phyloP scores from a whole-genome alignment of 305 asterid genomes.

The Vinca major region DNA sequence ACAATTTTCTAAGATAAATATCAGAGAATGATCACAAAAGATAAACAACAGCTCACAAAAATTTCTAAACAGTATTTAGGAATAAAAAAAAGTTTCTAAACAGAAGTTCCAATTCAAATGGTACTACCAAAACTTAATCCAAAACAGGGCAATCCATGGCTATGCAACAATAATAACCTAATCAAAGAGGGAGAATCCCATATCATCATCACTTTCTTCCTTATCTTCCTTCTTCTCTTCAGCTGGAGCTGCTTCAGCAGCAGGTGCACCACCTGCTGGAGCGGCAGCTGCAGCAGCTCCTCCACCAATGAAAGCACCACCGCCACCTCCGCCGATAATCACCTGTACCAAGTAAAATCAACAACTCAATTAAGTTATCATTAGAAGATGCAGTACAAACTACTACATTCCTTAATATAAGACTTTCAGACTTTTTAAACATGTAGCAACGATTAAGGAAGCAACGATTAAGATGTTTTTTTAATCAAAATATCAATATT shows the following conservation, averaged over 20 bases:
- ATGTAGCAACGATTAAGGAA: too few relatives aligned
- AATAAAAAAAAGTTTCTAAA: background rate
- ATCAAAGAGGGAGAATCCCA: slow-evolving; percentile 63
- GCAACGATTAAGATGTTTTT: too few relatives aligned
- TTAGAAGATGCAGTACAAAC: background rate
- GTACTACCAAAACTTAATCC: background rate
- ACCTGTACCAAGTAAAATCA: slow-evolving; percentile 33
- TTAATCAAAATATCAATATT: too few relatives aligned
- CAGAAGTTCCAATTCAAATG: background rate
- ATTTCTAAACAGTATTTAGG: background rate
- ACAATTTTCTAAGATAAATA: too few relatives aligned
- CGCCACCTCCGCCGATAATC: slow-evolving; percentile 58
- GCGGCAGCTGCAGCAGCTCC: slow-evolving; percentile 46
- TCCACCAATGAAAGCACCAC: slow-evolving; percentile 44
- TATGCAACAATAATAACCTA: slow-evolving; percentile 7
- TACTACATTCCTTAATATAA: too few relatives aligned
- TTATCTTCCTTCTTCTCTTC: slow-evolving; percentile 54
- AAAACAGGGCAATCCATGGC: background rate
- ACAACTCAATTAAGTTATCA: background rate
- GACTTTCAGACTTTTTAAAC: too few relatives aligned
- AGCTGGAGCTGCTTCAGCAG: slow-evolving; percentile 46
- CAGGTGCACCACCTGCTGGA: slow-evolving; percentile 34
- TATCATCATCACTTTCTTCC: slow-evolving; percentile 54
- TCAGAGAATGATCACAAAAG: too few relatives aligned
- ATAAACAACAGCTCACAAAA: background rate